phyloP scores from a whole-genome alignment of 345 rosid species.

The Gossypium raimondii region DNA sequence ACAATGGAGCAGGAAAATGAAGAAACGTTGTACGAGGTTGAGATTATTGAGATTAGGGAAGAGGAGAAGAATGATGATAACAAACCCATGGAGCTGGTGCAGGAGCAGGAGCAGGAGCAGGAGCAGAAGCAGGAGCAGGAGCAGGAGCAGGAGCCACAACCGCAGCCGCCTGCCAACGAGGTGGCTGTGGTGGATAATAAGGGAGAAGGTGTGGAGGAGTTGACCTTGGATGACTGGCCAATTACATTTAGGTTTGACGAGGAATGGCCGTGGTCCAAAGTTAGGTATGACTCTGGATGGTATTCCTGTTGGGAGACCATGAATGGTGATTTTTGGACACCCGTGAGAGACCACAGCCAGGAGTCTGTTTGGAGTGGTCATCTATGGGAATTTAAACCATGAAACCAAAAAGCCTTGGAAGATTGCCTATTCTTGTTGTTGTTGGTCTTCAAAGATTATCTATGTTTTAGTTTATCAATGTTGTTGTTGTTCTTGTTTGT shows the following conservation, averaged over 20 bases:
- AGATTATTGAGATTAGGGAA: neutral
- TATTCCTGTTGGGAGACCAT: conserved; percentile 5
- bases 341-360: neutral
- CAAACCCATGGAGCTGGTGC: neutral
- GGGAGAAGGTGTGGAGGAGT: neutral
- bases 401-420: conserved; percentile 1
- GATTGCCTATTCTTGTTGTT: neutral
- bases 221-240: conserved; percentile 21
- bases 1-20: neutral
- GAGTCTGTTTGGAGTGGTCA: neutral
- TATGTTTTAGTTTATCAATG: neutral
- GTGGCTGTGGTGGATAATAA: neutral
- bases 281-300: conserved; percentile 1
- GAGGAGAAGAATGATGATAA: neutral
- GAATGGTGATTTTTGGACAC: neutral
- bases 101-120: neutral
- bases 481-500: neutral
- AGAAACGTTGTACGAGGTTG: neutral
- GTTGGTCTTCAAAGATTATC: too few species aligned
- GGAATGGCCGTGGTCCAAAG: neutral
- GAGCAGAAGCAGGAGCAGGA: neutral
- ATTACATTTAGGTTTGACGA: conserved; percentile 17
- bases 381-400: conserved; percentile 8
- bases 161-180: neutral
- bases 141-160: neutral